A percentile compares a stretch with the other conserved stretches of the same genome.
Conservation (phyloP, 805 yeast genomes). For the Wickerhamomyces canadensis region DNA sequence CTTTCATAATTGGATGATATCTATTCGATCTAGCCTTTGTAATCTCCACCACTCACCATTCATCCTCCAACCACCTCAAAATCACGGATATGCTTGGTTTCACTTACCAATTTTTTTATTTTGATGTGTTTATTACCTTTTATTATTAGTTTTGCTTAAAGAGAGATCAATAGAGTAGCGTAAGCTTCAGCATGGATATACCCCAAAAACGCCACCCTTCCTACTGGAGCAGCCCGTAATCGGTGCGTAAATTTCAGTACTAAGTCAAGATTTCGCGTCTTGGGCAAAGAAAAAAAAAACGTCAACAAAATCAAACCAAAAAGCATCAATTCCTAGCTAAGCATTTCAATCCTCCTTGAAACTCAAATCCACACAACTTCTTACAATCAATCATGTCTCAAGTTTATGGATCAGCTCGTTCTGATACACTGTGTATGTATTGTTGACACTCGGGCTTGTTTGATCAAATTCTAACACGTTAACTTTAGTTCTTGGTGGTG, state of each 20-base stretch:
- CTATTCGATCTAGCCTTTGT: too few relatives aligned
- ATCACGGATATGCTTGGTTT: too few relatives aligned
- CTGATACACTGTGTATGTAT: slow-evolving; percentile 73
- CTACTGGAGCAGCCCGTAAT: background rate
- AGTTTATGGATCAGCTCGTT: slow-evolving; percentile 75
- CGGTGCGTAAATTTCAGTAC: slow-evolving; percentile 1
- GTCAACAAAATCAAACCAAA: background rate
- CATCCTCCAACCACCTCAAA: too few relatives aligned
- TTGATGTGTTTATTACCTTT: too few relatives aligned
- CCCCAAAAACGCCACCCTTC: background rate
- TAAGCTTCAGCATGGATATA: background rate
- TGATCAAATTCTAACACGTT: background rate
- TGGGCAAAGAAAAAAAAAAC: background rate
- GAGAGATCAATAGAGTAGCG: background rate
- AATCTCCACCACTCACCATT: too few relatives aligned
- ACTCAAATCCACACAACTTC: background rate
- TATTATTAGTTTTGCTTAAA: background rate
- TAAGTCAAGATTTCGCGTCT: background rate
- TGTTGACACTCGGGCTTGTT: background rate
- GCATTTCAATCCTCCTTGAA: too few relatives aligned
- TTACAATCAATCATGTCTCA: slow-evolving; percentile 37
- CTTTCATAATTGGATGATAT: too few relatives aligned
- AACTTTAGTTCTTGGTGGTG: slow-evolving; percentile 75
- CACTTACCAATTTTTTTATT: too few relatives aligned
- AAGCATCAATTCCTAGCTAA: background rate